Conservation (phyloP, 768 basidiomycete genomes). For the Austroboletus festivus region DNA sequence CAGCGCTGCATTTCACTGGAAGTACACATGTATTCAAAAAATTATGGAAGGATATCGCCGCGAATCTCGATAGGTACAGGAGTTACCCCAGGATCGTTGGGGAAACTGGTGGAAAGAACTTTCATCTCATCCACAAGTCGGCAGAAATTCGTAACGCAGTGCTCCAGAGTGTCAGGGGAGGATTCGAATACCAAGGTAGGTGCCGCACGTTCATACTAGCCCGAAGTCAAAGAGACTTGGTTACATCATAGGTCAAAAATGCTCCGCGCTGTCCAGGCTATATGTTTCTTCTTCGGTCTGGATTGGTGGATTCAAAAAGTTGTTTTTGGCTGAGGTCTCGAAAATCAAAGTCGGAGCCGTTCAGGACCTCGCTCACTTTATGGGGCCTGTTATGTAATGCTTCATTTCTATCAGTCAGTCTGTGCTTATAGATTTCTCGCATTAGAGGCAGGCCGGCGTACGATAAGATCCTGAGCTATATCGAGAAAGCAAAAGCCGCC, state of each 20-base stretch:
- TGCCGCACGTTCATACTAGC: not conserved
- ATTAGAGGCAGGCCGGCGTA: slow-evolving; percentile 79
- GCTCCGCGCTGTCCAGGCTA: slow-evolving; percentile 87
- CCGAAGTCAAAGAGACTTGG: not conserved
- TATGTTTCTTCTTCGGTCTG: slow-evolving; percentile 90
- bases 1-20: slow-evolving; percentile 94
- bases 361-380: slow-evolving; percentile 77
- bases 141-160: slow-evolving; percentile 92
- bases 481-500: slow-evolving; percentile 80
- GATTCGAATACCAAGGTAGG: slow-evolving; percentile 97
- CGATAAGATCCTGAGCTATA: slow-evolving; percentile 80
- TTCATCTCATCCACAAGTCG: slow-evolving; percentile 86
- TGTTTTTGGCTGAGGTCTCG: slow-evolving; percentile 66
- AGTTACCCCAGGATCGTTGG: slow-evolving; percentile 95
- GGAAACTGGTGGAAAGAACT: slow-evolving; percentile 99
- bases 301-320: slow-evolving; percentile 82
- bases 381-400: slow-evolving; percentile 92
- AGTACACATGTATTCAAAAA: slow-evolving; percentile 92
- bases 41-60: slow-evolving; percentile 93
- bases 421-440: not conserved
- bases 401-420: not conserved
- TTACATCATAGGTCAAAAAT: slow-evolving; percentile 75
- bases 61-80: slow-evolving; percentile 83
- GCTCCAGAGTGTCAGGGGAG: slow-evolving; percentile 79
- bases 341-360: slow-evolving; percentile 85